Conservation (phyloP, 352 stramenopile species). For the Phytophthora megakarya region DNA sequence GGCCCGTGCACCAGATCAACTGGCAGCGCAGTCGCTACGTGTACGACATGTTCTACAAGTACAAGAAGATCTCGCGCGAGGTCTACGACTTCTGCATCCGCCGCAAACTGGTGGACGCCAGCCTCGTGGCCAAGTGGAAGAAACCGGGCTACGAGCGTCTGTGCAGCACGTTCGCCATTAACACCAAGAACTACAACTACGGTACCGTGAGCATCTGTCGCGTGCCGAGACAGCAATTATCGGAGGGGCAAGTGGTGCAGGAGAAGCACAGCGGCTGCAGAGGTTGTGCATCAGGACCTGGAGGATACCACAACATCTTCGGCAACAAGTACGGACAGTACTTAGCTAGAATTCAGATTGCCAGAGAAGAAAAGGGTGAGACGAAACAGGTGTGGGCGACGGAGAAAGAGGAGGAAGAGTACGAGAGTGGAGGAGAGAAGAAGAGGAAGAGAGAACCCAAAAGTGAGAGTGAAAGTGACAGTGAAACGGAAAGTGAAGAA, state of each 20-base stretch:
- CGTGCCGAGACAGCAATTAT: slow-evolving; percentile 94
- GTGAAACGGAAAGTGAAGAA: slow-evolving; percentile 38
- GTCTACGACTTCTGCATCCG: slow-evolving; percentile 98
- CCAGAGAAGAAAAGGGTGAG: slow-evolving; percentile 68
- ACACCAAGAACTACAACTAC: slow-evolving; percentile 99
- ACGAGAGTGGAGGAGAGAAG: slow-evolving; percentile 47
- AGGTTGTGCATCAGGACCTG: slow-evolving; percentile 94
- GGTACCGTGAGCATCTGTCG: slow-evolving; percentile 98
- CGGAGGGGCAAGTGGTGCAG: slow-evolving; percentile 87
- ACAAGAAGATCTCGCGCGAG: slow-evolving; percentile 93
- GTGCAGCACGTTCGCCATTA: slow-evolving; percentile 99
- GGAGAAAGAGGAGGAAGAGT: slow-evolving; percentile 67
- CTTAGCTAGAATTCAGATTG: slow-evolving; percentile 96
- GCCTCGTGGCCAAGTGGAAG: slow-evolving; percentile 99
- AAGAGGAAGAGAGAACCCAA: slow-evolving; percentile 43
- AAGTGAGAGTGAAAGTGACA: slow-evolving; percentile 25
- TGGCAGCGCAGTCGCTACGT: slow-evolving; percentile 98
- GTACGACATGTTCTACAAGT: slow-evolving; percentile 99
- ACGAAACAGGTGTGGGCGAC: slow-evolving; percentile 54
- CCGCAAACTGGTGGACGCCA: slow-evolving; percentile 95
- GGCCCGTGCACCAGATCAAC: slow-evolving; percentile 99
- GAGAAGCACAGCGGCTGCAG: slow-evolving; percentile 96
- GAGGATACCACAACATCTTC: slow-evolving; percentile 97
- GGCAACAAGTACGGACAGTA: slow-evolving; percentile 99
- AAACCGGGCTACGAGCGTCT: slow-evolving; percentile 98